Base-by-base conservation (phyloP, 192 early-diverging fungal species). In the Chytriomyces hyalinus region DNA sequence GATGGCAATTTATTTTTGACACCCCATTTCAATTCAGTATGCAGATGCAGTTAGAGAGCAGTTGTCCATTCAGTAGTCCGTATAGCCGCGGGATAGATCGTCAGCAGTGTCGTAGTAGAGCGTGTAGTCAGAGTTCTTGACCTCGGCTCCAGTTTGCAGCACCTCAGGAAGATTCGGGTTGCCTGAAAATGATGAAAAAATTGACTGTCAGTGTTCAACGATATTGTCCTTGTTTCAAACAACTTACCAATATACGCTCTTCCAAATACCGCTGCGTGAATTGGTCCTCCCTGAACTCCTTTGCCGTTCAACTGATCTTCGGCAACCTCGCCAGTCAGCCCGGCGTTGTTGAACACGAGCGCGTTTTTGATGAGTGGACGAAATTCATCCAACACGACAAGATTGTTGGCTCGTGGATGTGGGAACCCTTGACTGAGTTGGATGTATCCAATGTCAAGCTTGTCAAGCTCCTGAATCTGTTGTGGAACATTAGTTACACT, bases 361-460 rank as follows among this genome's bases (percentile, higher is more conserved):
- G 69, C 69, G 69, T 71, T 71, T 17, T 71, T 71, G 50, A 71
- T 61, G 22, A 71, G 46, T 9, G 69, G 69, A 10, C 57, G 3
- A 17, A 71, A 71, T 43, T 67, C 65, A 46, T 67, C 11, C 36
- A 67, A 43, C 17, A 67, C 65, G 11, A 67, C 45, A 36, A 67
- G 65, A 28, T 67, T 67, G 45, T 67, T 67, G 36, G 65, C 65
- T 26, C 65, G 8, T 8, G 65, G 65, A 36, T 36, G 36, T 4
- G 36, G 36, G 36, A 36, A 36, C 4, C 65, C 65, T 46, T 67
- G 65, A 11, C 43, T 46, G 45, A 72, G 47, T 62, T 72, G 70
- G 51, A 72, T 72, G 70, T 72, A 72, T 72, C 70, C 70, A 11
- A 72, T 10, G 51, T 72, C 24, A n/a, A 72, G 70, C 20, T 72